Conservation (phyloP, 805 yeast species). For the Candida odintsovae region DNA sequence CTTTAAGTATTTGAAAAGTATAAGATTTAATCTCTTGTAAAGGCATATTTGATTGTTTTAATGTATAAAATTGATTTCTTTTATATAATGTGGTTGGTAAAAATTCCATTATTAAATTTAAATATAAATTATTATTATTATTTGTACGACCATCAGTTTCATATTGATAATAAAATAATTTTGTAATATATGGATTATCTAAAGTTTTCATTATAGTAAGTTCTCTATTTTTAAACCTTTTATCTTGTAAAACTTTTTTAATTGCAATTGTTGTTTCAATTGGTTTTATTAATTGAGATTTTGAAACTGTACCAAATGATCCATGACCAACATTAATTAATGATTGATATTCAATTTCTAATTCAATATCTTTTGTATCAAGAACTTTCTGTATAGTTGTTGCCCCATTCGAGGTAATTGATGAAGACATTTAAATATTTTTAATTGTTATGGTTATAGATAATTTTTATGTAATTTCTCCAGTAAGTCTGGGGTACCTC, state of each 20-base stretch:
- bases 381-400: constrained; percentile 6
- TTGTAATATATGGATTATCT: constrained; percentile 82
- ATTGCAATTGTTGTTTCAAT: constrained; percentile 77
- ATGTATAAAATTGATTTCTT: constrained; percentile 80
- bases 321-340: constrained; percentile 96
- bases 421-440: not conserved
- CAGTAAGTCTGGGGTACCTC: not conserved
- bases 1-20: constrained; percentile 70
- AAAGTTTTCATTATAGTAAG: constrained; percentile 91
- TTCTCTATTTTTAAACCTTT: constrained; percentile 90
- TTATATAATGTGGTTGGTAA: constrained; percentile 95
- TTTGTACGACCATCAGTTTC: constrained; percentile 48
- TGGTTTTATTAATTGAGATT: constrained; percentile 68
- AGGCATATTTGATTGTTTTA: constrained; percentile 77
- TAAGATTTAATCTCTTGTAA: constrained; percentile 80
- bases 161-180: constrained; percentile 81
- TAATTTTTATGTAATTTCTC: no score
- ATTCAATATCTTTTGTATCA: constrained; percentile 12
- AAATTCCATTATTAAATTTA: constrained; percentile 84
- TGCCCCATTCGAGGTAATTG: not conserved
- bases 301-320: constrained; percentile 97
- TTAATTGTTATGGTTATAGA: no score
- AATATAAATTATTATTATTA: constrained; percentile 59
- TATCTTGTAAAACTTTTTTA: constrained; percentile 94
- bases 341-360: constrained; percentile 67